phyloP scores from a whole-genome alignment of 108 stramenopile genomes.

The Schizochytrium sp. region DNA sequence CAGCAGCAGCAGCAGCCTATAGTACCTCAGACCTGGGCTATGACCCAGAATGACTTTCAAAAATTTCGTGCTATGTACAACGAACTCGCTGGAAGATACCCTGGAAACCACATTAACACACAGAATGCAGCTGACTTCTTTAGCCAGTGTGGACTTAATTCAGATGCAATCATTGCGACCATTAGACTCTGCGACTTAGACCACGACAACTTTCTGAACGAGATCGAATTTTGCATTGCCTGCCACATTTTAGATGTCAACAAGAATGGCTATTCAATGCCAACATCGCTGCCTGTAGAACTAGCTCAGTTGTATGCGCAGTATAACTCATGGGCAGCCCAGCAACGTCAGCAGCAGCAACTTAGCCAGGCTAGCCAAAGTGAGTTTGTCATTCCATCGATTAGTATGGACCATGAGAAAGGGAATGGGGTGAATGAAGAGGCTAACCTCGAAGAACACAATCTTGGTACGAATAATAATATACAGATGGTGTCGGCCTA shows the following conservation, averaged over 20 bases:
- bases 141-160: constrained; percentile 25
- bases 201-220: constrained; percentile 28
- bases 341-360: background rate
- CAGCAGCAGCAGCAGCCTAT: background rate
- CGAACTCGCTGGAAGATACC: background rate
- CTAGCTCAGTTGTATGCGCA: background rate
- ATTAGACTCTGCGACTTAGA: constrained; percentile 5
- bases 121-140: background rate
- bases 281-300: background rate
- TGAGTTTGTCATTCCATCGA: too few species aligned
- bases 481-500: too few species aligned
- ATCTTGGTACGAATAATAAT: too few species aligned
- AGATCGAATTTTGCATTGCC: constrained; percentile 7
- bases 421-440: too few species aligned
- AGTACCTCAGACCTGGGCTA: background rate
- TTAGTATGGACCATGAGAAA: too few species aligned
- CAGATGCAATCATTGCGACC: background rate
- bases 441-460: too few species aligned
- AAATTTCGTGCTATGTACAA: background rate
- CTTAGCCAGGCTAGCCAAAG: background rate
- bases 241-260: background rate
- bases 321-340: background rate
- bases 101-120: background rate
- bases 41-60: background rate
- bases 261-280: constrained; percentile 19